A percentile compares a stretch with the other conserved stretches of the same genome.
Conservation (phyloP, 202 grass and related monocot genomes). For the Musa balbisiana region DNA sequence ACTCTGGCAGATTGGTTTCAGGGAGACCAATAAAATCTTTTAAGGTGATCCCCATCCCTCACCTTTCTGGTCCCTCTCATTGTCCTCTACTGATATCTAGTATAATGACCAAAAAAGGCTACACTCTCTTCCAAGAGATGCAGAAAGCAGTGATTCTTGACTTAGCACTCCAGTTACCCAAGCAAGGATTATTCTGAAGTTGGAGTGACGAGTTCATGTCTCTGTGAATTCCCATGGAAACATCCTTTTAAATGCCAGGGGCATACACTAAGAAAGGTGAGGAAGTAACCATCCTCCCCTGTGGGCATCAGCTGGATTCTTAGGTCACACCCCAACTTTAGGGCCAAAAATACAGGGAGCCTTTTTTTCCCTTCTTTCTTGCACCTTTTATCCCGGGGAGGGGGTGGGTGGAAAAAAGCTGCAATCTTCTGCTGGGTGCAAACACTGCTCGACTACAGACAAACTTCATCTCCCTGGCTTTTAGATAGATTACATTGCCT, state of each 20-base stretch:
- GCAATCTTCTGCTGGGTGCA: constrained; percentile 24
- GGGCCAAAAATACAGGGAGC: constrained; percentile 32
- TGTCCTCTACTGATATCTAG: background rate
- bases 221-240: constrained; percentile 4
- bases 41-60: background rate
- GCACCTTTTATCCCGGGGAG: constrained; percentile 21
- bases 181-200: background rate
- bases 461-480: constrained; percentile 22
- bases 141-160: background rate
- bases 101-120: background rate
- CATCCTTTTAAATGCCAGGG: background rate
- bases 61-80: background rate
- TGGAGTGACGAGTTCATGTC: background rate
- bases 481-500: constrained; percentile 33
- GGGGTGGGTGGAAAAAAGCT: constrained; percentile 5
- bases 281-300: constrained; percentile 31
- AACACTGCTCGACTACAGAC: constrained; percentile 26
- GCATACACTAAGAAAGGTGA: constrained; percentile 3
- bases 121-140: background rate
- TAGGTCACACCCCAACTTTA: constrained; percentile 44
- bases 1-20: background rate
- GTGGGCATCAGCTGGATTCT: constrained; percentile 40
- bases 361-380: constrained; percentile 1
- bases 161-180: background rate
- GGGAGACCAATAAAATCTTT: background rate